Base-by-base conservation (phyloP, 345 rosid species). In the Citrus cavaleriei region DNA sequence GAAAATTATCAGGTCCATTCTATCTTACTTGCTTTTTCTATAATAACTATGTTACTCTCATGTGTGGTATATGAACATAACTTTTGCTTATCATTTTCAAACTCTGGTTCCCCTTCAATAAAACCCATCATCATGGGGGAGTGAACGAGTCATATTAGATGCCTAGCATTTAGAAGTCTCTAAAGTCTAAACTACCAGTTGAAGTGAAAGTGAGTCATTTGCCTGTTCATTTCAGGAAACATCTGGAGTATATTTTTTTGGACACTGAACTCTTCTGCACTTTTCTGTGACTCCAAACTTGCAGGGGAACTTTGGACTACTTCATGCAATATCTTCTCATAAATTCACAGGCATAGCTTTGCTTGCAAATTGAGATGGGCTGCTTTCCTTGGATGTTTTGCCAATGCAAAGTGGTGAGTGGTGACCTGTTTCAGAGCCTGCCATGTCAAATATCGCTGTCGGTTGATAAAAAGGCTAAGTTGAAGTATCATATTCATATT, bases 191-290 rank as follows among this genome's bases (percentile, higher is more conserved):
- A 13, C 32, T 40, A 10, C 18, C 24, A n/a, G 57, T 49, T 65
- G 10, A 25, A 55, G n/a, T 38, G 71, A 6, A 35, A 24, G 19
- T 70, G 8, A 55, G 28, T 60, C 4, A 25, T 58, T 79, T 64
- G 34, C 69, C 68, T 59, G 72, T 63, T 72, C 18, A 27, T 69
- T 79, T 79, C 90, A 93, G 98, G 93, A 87, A 80, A 75, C 68
- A 42, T 91, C 97, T 21, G 93, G 93, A 72, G 84, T 78, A 35
- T 89, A 91, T 79, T 93, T 89, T 84, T 94, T 93, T 78, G 98
- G 98, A 89, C 84, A 30, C 51, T 94, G 7, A 73, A 79, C 58
- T 90, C 97, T n/a, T 92, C 97, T 5, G 54, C 72, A 6, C 71
- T 86, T 84, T 92, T 97, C 13, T 65, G 70, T 25, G 76, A 88